Percentiles rank a stretch among this genome's conserved stretches.
Conservation (phyloP, 1,284 basidiomycete genomes). For the Gymnopus androsaceus region DNA sequence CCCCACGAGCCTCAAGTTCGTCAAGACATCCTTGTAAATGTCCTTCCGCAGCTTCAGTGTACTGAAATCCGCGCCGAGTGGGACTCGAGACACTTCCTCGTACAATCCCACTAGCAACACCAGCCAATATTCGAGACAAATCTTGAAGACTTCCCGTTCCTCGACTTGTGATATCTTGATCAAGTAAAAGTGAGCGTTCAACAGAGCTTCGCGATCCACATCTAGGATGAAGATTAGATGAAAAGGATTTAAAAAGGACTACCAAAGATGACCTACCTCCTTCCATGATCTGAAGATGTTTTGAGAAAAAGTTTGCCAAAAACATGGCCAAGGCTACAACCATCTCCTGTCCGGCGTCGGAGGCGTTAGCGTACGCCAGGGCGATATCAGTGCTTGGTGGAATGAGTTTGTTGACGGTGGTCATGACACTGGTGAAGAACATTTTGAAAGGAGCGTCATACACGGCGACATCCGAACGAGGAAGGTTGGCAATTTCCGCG, state of each 20-base stretch:
- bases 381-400: constrained; percentile 95
- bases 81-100: constrained; percentile 92
- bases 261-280: constrained; percentile 67
- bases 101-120: constrained; percentile 97
- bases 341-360: constrained; percentile 95
- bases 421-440: constrained; percentile 98
- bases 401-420: constrained; percentile 93
- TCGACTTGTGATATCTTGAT: constrained; percentile 99
- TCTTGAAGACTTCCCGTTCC: constrained; percentile 99
- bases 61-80: constrained; percentile 87
- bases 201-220: constrained; percentile 75
- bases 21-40: constrained; percentile 92
- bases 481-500: constrained; percentile 94
- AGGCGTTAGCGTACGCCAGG: constrained; percentile 87
- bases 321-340: constrained; percentile 97
- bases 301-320: constrained; percentile 93
- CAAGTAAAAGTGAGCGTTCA: constrained; percentile 98
- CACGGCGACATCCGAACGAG: constrained; percentile 48
- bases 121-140: constrained; percentile 98
- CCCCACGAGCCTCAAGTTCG: constrained; percentile 93
- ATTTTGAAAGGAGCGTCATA: constrained; percentile 98
- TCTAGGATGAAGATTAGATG: not conserved
- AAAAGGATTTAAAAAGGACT: not conserved
- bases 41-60: constrained; percentile 92
- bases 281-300: constrained; percentile 91